A percentile compares a stretch with the other conserved stretches of the same genome.
Conservation (phyloP, 768 basidiomycete genomes). For the Tricholomella constricta region DNA sequence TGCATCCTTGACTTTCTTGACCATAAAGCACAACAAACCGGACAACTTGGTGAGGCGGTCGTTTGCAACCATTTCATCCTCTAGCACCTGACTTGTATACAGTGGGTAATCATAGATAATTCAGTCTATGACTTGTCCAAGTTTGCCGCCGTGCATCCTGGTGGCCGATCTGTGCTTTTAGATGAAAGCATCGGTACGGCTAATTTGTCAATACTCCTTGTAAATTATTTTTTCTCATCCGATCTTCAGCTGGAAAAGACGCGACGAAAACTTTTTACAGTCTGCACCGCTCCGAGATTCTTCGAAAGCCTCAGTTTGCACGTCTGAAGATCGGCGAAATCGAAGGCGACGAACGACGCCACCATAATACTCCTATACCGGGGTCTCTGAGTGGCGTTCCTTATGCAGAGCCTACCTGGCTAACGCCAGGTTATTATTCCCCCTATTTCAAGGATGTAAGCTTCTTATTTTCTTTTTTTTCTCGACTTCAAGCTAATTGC, state of each 20-base stretch:
- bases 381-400: slow-evolving; percentile 77
- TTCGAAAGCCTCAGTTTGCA: slow-evolving; percentile 71
- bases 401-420: slow-evolving; percentile 88
- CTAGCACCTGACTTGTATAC: not conserved
- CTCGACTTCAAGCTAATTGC: slow-evolving; percentile 48
- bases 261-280: slow-evolving; percentile 88
- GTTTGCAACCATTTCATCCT: not conserved
- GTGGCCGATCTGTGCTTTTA: slow-evolving; percentile 77
- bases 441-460: slow-evolving; percentile 75
- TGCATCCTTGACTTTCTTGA: not conserved
- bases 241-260: slow-evolving; percentile 77
- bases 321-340: slow-evolving; percentile 78
- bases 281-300: slow-evolving; percentile 84
- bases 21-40: slow-evolving; percentile 5
- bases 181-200: slow-evolving; percentile 72
- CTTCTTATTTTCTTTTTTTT: slow-evolving; percentile 46
- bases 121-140: slow-evolving; percentile 76
- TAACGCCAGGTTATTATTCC: slow-evolving; percentile 65
- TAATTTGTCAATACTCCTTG: not conserved
- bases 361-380: slow-evolving; percentile 34
- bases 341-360: slow-evolving; percentile 60
- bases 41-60: slow-evolving; percentile 3
- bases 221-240: slow-evolving; percentile 9
- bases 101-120: slow-evolving; percentile 14
- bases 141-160: slow-evolving; percentile 83